Evolutionary conservation across 2,329 filamentous ascomycete genomes (phyloP), one percentile per base, ranked within the genome.

Genomic region (Mariannaea elegans): DNA sequence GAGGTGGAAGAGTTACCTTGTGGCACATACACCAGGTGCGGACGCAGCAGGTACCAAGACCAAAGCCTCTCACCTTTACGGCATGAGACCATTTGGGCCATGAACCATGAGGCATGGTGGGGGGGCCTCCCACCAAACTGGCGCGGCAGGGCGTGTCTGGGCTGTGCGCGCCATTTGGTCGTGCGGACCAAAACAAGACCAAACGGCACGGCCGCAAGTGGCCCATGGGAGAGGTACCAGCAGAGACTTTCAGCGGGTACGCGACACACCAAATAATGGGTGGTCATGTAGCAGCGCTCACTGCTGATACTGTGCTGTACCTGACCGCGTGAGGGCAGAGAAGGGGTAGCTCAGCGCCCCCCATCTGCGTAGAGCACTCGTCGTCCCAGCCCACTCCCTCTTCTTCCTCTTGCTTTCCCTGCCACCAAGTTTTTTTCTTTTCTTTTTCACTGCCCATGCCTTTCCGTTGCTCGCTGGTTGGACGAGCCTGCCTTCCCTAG

Each of bases 251-350:
- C 65, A 68, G 73, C 74, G 73, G 72, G 71, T 74, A 74, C 72
- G 70, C 70, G 69, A 75, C 73, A 73, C 73, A 75, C 73, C 71
- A 73, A 69, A 58, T 59, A 67, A 68, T 72, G 62, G 70, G 65
- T 71, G 70, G 68, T 68, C 65, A 72, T 70, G 72, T 73, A 72
- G 72, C 66, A 69, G 63, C 70, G 65, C 65, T 67, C 55, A 56
- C 65, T 64, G 63, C 69, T 75, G 71, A 75, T 76, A 76, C 74
- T 76, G 74, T 76, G 74, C 71, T 73, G 70, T 76, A 76, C 74
- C 62, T 75, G 58, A 62, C 56, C 45, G 55, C 52, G 56, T 58
- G 58, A 60, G 50, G 64, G 53, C 61, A 56, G 38, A 68, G 66
- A 62, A 66, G 51, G 65, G 69, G 71, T 73, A 75, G 73, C 74